These are phyloP conservation scores for Globisporangium solare DNA, from an alignment of 352 stramenopile species.

Conservation along the genomic window DNA sequence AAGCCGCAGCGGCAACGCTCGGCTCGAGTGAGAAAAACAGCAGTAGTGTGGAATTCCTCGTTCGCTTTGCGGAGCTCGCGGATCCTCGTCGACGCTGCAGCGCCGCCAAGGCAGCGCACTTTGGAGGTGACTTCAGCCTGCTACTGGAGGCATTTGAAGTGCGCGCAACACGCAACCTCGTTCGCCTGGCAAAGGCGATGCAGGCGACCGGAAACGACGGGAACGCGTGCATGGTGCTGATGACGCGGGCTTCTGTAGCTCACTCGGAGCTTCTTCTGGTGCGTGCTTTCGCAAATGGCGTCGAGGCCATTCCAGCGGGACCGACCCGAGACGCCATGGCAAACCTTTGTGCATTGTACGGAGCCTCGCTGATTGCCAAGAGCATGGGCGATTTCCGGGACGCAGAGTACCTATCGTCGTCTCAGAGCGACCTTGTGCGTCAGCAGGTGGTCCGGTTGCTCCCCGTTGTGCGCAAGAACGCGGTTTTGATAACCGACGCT, in stretches of 20 bases:
- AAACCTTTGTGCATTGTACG: constrained; percentile 23
- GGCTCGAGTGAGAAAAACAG: constrained; percentile 1
- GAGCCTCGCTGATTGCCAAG: constrained; percentile 23
- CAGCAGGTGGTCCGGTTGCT: constrained; percentile 23
- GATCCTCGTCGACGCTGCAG: no score
- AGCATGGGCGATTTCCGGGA: constrained; percentile 35
- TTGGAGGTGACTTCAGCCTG: constrained; percentile 14
- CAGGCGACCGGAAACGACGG: constrained; percentile 16
- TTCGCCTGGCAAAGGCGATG: constrained; percentile 16
- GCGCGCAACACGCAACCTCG: constrained; percentile 17
- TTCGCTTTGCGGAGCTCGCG: no score
- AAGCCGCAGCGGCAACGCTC: constrained; percentile 10
- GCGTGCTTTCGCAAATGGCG: constrained; percentile 17
- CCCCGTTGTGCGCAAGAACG: constrained; percentile 29
- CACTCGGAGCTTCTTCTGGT: constrained; percentile 30
- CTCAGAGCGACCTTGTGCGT: constrained; percentile 20
- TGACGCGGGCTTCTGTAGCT: constrained; percentile 28
- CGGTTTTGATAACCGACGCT: constrained; percentile 27
- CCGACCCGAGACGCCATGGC: constrained; percentile 16
- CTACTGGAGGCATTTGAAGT: constrained; percentile 25
- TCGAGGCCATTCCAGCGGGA: constrained; percentile 11
- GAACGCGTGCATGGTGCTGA: constrained; percentile 34
- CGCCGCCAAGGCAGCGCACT: no score
- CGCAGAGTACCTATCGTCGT: constrained; percentile 31
- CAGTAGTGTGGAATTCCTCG: constrained; percentile 15